Evolutionary conservation across 2,329 filamentous ascomycete species (phyloP), one percentile per base, ranked within the genome.

Genomic region (Emericellopsis cladophorae): DNA sequence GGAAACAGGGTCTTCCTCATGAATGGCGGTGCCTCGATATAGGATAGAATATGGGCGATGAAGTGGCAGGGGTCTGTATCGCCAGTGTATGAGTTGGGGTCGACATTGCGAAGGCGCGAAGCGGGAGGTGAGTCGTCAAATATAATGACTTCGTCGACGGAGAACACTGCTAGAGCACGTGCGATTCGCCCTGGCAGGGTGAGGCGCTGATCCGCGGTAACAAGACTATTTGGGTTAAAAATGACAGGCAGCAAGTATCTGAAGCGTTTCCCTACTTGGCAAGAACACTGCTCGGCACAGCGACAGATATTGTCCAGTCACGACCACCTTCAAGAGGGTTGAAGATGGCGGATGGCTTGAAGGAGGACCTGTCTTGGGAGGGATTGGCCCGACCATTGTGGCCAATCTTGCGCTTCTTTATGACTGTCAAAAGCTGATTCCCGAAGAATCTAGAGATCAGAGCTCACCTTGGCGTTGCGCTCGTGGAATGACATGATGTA

Each of bases 21-120:
- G 59, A 92, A 82, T 1, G 86, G 84, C 24, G 87, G 87, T 5
- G 84, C 84, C 59, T 94, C 87, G 45, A 93, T 75, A 60, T 88
- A 94, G 44, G 76, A 80, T 7, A 94, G 67, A 7, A 93, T 64
- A 54, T 92, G 86, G 39, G 77, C 72, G 18, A 94, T 69, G 61
- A 90, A 93, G 61, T 89, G 81, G 44, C 79, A 79, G 1, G 85
- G 85, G 52, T 92, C 81, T 12, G 76, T 68, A 54, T 79, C 83
- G 46, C 79, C 83, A 1, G 82, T 87, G 61, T 78, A 71, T 51
- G 66, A 59, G 31, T 40, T 40, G 39, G 67, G 65, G 49, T 77
- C 71, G 41, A 60, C 58, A 16, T 58, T 60, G 22, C 54, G 57
- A 24, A 66, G 62, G 26, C 70, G 69, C 26, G 65, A 53, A 12